These are phyloP conservation scores for Lycium barbarum DNA, from an alignment of 257 asterid genomes.

Conservation along the genomic window DNA sequence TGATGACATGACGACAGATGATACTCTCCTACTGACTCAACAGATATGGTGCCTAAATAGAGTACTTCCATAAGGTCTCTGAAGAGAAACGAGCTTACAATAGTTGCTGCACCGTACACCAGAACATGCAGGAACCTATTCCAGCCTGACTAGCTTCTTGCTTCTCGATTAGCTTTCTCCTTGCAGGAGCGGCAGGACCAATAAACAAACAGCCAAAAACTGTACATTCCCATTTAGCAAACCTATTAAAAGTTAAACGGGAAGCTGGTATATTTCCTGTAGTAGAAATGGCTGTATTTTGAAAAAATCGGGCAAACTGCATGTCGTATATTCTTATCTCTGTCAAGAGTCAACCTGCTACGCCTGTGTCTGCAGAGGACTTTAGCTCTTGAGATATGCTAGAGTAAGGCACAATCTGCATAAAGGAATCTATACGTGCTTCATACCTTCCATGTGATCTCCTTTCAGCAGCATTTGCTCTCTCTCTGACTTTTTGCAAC, in stretches of 20 bases:
- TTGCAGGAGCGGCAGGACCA: background rate
- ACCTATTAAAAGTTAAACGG: background rate
- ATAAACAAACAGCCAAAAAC: background rate
- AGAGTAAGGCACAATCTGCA: slow-evolving; percentile 12
- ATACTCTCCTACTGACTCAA: no score
- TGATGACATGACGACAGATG: no score
- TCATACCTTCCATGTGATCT: background rate
- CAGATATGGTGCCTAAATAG: no score
- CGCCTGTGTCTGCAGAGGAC: background rate
- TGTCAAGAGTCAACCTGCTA: background rate
- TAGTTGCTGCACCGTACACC: no score
- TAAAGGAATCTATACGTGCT: slow-evolving; percentile 4
- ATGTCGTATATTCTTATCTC: background rate
- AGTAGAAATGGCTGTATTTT: background rate
- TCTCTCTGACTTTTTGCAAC: background rate
- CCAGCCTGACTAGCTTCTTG: no score
- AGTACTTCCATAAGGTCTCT: no score
- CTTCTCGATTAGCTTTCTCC: background rate
- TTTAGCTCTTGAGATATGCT: background rate
- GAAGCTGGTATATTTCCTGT: background rate
- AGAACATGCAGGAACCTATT: no score
- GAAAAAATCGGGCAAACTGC: background rate
- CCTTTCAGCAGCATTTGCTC: background rate
- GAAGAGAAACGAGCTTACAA: no score
- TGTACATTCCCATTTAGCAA: background rate